phyloP scores from a whole-genome alignment of 1,284 basidiomycete species.

The Rhodotorula mucilaginosa region DNA sequence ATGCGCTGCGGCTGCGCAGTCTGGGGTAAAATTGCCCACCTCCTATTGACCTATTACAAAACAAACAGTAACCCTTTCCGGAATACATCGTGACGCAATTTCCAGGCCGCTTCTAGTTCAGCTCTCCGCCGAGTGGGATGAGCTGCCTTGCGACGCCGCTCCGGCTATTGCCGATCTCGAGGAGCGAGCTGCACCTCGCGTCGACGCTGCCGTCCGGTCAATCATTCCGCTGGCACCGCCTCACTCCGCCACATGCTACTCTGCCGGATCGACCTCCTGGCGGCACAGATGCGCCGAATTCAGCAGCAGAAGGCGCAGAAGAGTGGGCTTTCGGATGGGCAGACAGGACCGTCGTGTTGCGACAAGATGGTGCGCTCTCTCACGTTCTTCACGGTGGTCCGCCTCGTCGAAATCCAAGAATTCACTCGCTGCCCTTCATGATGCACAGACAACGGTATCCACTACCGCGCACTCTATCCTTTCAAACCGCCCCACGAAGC shows the following conservation, averaged over 20 bases:
- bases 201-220: slow-evolving; percentile 42
- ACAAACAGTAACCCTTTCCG: no score
- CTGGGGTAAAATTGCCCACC: no score
- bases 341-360: slow-evolving; percentile 43
- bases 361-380: slow-evolving; percentile 43
- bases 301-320: not conserved
- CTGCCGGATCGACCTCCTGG: not conserved
- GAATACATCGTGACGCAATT: no score
- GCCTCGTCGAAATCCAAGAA: not conserved
- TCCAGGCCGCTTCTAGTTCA: no score
- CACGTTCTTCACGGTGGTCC: not conserved
- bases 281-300: fast-evolving
- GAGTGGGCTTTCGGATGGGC: slow-evolving; percentile 43
- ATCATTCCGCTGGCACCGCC: slow-evolving; percentile 43
- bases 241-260: slow-evolving; percentile 5
- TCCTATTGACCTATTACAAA: no score
- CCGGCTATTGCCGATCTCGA: slow-evolving; percentile 40
- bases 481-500: slow-evolving; percentile 44
- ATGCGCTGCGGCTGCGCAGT: no score
- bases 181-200: slow-evolving; percentile 42
- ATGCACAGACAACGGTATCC: slow-evolving; percentile 30
- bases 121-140: not conserved
- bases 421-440: not conserved
- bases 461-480: slow-evolving; percentile 42
- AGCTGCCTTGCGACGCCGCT: slow-evolving; percentile 41